phyloP scores from a whole-genome alignment of 2,329 filamentous ascomycete species.

The Pezicula neosporulosa region DNA sequence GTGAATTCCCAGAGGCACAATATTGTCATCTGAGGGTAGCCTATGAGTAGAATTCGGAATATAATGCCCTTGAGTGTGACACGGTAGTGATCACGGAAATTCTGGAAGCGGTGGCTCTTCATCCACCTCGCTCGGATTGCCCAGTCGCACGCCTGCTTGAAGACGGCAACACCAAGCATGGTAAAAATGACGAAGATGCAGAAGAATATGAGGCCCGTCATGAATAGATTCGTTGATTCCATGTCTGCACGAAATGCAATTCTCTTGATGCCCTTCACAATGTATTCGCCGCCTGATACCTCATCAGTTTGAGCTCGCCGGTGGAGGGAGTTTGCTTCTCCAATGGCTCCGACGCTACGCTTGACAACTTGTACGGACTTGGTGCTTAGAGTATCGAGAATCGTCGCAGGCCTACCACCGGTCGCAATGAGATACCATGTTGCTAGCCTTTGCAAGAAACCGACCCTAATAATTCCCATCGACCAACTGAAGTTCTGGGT shows the following conservation, averaged over 20 bases:
- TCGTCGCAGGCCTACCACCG: conserved; percentile 76
- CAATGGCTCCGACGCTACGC: conserved; percentile 44
- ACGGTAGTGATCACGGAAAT: conserved; percentile 92
- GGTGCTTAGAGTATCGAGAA: conserved; percentile 69
- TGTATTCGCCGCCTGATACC: conserved; percentile 45
- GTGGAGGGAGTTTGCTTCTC: conserved; percentile 29
- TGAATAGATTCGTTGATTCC: conserved; percentile 87
- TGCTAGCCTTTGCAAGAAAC: conserved; percentile 81
- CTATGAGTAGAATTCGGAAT: conserved; percentile 85
- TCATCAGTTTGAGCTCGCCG: conserved; percentile 33
- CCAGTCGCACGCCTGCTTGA: conserved; percentile 79
- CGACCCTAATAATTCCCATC: conserved; percentile 87
- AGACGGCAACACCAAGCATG: conserved; percentile 66
- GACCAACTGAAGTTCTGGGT: conserved; percentile 98
- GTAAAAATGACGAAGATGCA: conserved; percentile 77
- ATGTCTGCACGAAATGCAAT: conserved; percentile 84
- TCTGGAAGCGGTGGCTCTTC: conserved; percentile 80
- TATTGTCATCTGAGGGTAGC: conserved; percentile 86
- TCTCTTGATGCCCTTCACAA: conserved; percentile 80
- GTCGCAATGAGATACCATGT: conserved; percentile 97
- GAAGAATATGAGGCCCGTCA: conserved; percentile 89
- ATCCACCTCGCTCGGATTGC: conserved; percentile 73
- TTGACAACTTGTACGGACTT: conserved; percentile 77
- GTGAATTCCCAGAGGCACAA: conserved; percentile 94
- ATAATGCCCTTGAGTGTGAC: conserved; percentile 91